Conservation (phyloP, 139 green algal species). For the Chlamydomonas urium region DNA sequence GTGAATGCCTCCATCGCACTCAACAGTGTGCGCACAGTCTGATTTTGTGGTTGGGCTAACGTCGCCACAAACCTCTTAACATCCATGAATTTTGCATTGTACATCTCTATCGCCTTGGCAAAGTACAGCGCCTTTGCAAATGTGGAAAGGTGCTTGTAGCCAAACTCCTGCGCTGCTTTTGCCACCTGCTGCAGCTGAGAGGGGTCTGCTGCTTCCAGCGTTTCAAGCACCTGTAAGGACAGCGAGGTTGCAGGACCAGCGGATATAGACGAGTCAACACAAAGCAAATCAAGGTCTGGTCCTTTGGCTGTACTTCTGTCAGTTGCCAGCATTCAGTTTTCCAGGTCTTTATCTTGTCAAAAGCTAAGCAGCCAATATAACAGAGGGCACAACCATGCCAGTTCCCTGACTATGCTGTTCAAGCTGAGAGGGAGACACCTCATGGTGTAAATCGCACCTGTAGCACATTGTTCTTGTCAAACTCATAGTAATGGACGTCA, state of each 20-base stretch:
- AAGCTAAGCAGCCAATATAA: too few relatives aligned
- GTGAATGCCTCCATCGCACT: too few relatives aligned
- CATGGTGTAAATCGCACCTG: too few relatives aligned
- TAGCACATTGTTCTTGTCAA: constrained; percentile 13
- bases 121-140: constrained; percentile 8
- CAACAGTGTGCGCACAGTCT: too few relatives aligned
- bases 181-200: not conserved
- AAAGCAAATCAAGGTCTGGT: not conserved
- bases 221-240: not conserved
- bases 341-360: too few relatives aligned
- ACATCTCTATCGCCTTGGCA: not conserved
- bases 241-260: not conserved
- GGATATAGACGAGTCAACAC: not conserved
- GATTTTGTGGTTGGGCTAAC: too few relatives aligned
- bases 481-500: not conserved
- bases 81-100: constrained; percentile 7
- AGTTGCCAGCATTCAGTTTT: not conserved
- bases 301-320: not conserved
- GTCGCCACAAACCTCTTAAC: not conserved
- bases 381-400: too few relatives aligned
- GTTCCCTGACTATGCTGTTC: too few relatives aligned
- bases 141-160: not conserved
- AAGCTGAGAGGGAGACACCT: too few relatives aligned
- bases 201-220: not conserved
- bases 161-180: not conserved